Percentiles rank a stretch among this genome's conserved stretches.
phyloP scores from a whole-genome alignment of 2,329 filamentous ascomycete genomes.

The Cladosporium colombiae region DNA sequence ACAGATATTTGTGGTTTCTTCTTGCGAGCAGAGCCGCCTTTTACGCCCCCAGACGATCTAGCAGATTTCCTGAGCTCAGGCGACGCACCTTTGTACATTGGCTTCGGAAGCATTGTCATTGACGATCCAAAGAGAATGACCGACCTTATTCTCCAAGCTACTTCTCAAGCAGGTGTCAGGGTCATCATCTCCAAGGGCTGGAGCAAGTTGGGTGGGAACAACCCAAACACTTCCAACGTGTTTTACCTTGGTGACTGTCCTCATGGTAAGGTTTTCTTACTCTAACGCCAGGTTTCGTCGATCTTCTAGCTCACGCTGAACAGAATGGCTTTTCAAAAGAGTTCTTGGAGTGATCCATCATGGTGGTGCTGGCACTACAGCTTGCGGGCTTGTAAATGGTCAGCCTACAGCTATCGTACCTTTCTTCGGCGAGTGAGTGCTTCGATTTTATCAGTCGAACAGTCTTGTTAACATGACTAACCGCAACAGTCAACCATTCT shows the following conservation, averaged over 20 bases:
- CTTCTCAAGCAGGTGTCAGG: slow-evolving; percentile 51
- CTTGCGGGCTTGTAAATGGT: slow-evolving; percentile 52
- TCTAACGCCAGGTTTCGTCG: slow-evolving; percentile 46
- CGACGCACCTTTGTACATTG: slow-evolving; percentile 73
- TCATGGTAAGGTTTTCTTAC: slow-evolving; percentile 37
- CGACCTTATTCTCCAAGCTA: slow-evolving; percentile 68
- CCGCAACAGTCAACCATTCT: slow-evolving; percentile 48
- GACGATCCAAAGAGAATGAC: slow-evolving; percentile 71
- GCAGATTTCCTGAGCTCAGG: slow-evolving; percentile 65
- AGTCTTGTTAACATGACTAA: neutral
- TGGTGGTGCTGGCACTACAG: too few relatives aligned
- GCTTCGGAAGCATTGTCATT: slow-evolving; percentile 78
- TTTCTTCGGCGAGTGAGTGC: slow-evolving; percentile 53
- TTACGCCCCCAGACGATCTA: slow-evolving; percentile 64
- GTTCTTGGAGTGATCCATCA: too few relatives aligned
- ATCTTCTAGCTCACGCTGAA: slow-evolving; percentile 60
- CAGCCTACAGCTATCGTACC: slow-evolving; percentile 57
- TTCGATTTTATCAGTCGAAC: neutral
- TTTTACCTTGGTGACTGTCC: slow-evolving; percentile 33
- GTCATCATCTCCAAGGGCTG: slow-evolving; percentile 56
- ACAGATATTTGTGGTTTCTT: slow-evolving; percentile 68
- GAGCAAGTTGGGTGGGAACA: slow-evolving; percentile 42
- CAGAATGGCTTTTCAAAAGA: too few relatives aligned
- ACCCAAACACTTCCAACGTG: neutral
- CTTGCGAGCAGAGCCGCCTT: slow-evolving; percentile 68